phyloP scores from a whole-genome alignment of 495 filamentous ascomycete species.

The Penicillium cinerascens region DNA sequence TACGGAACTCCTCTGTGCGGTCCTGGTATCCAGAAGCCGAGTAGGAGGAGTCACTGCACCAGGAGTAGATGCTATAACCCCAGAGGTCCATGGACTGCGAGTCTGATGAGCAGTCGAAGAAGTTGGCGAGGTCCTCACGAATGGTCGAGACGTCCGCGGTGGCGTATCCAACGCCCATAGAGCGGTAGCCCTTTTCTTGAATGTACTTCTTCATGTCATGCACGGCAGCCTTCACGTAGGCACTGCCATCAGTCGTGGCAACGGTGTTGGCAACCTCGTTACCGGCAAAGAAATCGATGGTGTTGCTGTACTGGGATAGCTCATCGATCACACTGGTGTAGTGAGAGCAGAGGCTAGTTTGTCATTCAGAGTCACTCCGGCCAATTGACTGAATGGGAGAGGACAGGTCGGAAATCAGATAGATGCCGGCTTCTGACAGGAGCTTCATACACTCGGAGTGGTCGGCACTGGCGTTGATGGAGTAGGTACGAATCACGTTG shows the following conservation, averaged over 20 bases:
- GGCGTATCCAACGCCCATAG: constrained; percentile 88
- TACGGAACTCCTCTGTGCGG: constrained; percentile 76
- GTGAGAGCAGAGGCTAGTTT: constrained; percentile 65
- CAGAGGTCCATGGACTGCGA: constrained; percentile 81
- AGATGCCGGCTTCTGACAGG: constrained; percentile 84
- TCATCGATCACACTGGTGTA: constrained; percentile 84
- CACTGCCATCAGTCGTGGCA: constrained; percentile 78
- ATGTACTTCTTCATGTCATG: constrained; percentile 95
- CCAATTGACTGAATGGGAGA: constrained; percentile 79
- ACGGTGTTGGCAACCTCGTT: constrained; percentile 91
- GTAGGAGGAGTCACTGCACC: constrained; percentile 84
- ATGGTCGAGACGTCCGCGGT: constrained; percentile 86
- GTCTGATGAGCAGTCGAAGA: constrained; percentile 81
- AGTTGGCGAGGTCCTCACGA: constrained; percentile 73
- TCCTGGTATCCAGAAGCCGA: constrained; percentile 69
- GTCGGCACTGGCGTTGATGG: constrained; percentile 73
- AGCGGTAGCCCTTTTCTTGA: constrained; percentile 66
- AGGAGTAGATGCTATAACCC: constrained; percentile 99
- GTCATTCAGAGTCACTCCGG: constrained; percentile 73
- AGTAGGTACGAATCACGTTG: constrained; percentile 92
- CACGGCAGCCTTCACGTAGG: constrained; percentile 94
- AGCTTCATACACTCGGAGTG: constrained; percentile 84
- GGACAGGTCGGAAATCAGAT: constrained; percentile 85
- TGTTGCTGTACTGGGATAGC: constrained; percentile 75
- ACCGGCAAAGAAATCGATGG: constrained; percentile 92